These are phyloP conservation scores for Arthrinium puccinioides DNA, from an alignment of 2,329 filamentous ascomycete species.

Conservation along the genomic window DNA sequence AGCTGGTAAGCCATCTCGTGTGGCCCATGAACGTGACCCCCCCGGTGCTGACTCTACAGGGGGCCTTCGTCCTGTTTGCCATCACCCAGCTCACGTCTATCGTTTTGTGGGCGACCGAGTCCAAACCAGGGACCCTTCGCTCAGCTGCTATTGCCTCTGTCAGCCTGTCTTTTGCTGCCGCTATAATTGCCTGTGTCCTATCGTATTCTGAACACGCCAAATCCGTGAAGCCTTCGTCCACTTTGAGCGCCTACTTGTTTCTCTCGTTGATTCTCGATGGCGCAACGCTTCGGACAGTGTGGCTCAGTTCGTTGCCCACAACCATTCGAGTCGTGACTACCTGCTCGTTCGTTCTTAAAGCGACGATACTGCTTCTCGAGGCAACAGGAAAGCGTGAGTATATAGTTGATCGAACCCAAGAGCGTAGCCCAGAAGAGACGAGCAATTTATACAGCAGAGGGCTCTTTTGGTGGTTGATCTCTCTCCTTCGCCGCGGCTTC, in stretches of 20 bases:
- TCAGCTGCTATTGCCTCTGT: constrained; percentile 22
- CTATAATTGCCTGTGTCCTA: constrained; percentile 21
- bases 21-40: too few species aligned
- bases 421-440: constrained; percentile 26
- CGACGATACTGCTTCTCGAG: constrained; percentile 28
- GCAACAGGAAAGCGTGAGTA: constrained; percentile 28
- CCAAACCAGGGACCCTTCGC: constrained; percentile 11
- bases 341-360: constrained; percentile 26
- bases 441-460: constrained; percentile 30
- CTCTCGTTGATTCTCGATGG: constrained; percentile 25
- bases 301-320: constrained; percentile 15
- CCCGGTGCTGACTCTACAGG: constrained; percentile 8
- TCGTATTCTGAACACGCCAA: constrained; percentile 23
- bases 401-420: constrained; percentile 19
- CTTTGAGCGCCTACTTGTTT: constrained; percentile 26
- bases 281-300: constrained; percentile 26
- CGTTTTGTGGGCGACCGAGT: constrained; percentile 22
- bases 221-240: constrained; percentile 22
- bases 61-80: constrained; percentile 17
- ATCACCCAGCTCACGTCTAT: constrained; percentile 24
- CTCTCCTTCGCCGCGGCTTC: constrained; percentile 28
- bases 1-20: constrained; percentile 15
- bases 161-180: constrained; percentile 24
- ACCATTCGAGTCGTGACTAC: constrained; percentile 26
- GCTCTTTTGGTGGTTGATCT: constrained; percentile 31